Conservation (phyloP, 2,329 filamentous ascomycete genomes). For the Fusarium acutatum region DNA sequence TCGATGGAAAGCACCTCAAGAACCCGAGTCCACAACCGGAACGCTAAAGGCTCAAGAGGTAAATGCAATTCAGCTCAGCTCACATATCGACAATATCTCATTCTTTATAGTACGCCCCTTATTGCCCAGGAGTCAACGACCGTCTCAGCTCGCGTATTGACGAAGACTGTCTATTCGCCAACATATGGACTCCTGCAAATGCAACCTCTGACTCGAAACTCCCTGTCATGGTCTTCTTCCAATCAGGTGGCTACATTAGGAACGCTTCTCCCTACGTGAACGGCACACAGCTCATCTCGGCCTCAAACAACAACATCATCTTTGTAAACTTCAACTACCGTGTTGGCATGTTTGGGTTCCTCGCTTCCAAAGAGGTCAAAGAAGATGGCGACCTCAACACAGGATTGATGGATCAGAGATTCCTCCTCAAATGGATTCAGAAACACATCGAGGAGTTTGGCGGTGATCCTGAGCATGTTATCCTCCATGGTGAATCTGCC, state of each 20-base stretch:
- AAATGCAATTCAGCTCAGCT: not conserved
- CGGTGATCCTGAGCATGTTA: conserved; percentile 66
- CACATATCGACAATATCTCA: not conserved
- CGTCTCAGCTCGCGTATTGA: conserved; percentile 16
- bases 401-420: conserved; percentile 70
- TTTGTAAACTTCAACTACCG: conserved; percentile 71
- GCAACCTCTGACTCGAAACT: conserved; percentile 42
- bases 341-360: conserved; percentile 69
- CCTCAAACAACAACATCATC: conserved; percentile 57
- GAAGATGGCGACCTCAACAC: conserved; percentile 67
- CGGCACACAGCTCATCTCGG: conserved; percentile 55
- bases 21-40: conserved; percentile 47
- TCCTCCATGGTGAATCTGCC: conserved; percentile 69
- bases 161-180: conserved; percentile 60
- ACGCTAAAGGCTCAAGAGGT: conserved; percentile 50
- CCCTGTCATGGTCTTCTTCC: conserved; percentile 52
- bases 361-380: conserved; percentile 65
- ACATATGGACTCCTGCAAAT: conserved; percentile 56
- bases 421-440: conserved; percentile 68
- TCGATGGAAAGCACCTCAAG: conserved; percentile 59
- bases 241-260: conserved; percentile 58
- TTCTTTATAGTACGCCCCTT: conserved; percentile 51
- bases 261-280: conserved; percentile 63
- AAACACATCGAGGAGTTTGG: conserved; percentile 67
- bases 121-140: conserved; percentile 52